phyloP scores from a whole-genome alignment of 2,329 filamentous ascomycete species.

The Talaromyces sp. region DNA sequence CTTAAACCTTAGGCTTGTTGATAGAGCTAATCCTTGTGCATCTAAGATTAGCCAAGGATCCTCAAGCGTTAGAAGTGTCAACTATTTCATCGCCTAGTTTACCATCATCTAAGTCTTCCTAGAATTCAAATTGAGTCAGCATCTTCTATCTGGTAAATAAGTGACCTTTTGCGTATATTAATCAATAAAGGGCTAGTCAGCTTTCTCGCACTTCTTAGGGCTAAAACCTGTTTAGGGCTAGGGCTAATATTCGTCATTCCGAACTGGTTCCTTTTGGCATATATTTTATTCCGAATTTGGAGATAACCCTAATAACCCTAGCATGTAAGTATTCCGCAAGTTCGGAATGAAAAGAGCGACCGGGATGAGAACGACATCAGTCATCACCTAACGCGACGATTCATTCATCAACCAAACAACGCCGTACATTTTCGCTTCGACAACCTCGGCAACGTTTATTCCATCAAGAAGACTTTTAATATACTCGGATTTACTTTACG shows the following conservation, averaged over 20 bases:
- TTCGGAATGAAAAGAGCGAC: background rate
- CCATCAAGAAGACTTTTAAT: background rate
- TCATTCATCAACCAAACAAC: background rate
- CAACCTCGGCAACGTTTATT: background rate
- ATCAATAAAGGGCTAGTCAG: background rate
- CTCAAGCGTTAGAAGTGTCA: background rate
- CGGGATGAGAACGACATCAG: background rate
- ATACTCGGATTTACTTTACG: background rate
- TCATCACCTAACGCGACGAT: background rate
- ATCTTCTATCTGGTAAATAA: background rate
- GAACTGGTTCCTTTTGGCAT: background rate
- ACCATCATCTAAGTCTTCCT: background rate
- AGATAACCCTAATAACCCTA: background rate
- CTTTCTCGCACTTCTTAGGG: background rate
- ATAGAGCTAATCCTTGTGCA: background rate
- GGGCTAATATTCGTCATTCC: background rate
- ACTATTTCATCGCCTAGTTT: background rate
- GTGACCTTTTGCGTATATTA: background rate
- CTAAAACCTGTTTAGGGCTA: background rate
- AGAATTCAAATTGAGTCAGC: background rate
- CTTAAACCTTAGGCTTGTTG: background rate
- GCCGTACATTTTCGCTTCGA: background rate
- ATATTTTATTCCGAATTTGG: constrained; percentile 5
- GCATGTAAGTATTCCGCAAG: background rate
- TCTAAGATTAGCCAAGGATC: background rate